Conservation (phyloP, 805 yeast genomes). For the Nakazawaea ishiwadae region DNA sequence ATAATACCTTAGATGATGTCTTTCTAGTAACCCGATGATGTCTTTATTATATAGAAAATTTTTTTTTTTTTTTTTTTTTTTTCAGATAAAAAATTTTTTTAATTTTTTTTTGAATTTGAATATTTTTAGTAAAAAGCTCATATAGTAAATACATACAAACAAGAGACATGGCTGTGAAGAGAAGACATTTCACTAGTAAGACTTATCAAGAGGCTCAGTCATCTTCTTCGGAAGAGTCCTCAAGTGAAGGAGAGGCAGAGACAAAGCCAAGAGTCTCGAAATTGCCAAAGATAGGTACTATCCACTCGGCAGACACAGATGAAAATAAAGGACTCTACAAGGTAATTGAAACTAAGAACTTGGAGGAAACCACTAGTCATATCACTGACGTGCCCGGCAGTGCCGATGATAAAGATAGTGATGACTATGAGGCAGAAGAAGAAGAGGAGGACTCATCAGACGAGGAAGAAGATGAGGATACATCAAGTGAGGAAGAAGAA, state of each 20-base stretch:
- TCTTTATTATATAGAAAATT: no score
- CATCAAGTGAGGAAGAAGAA: slow-evolving; percentile 10
- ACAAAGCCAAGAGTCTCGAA: not conserved
- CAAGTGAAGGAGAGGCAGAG: not conserved
- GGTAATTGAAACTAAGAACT: not conserved
- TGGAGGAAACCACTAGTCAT: not conserved
- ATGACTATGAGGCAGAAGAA: not conserved
- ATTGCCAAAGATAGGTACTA: no score
- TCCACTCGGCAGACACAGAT: no score
- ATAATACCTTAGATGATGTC: no score
- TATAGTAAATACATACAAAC: no score
- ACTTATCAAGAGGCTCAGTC: slow-evolving; percentile 22
- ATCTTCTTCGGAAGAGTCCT: slow-evolving; percentile 19
- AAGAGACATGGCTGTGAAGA: slow-evolving; percentile 3
- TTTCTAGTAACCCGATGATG: no score
- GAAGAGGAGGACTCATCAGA: slow-evolving; percentile 1
- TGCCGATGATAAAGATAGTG: not conserved
- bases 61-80: no score
- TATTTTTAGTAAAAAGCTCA: no score
- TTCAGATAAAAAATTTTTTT: no score
- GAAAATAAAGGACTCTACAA: no score
- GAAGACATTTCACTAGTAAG: slow-evolving; percentile 9
- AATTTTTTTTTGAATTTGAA: not conserved
- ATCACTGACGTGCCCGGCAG: no score
- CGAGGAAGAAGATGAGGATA: slow-evolving; percentile 8